A percentile compares a stretch with the other conserved stretches of the same genome.
phyloP scores from a whole-genome alignment of 805 yeast genomes.

The Candida ipomoeae region DNA sequence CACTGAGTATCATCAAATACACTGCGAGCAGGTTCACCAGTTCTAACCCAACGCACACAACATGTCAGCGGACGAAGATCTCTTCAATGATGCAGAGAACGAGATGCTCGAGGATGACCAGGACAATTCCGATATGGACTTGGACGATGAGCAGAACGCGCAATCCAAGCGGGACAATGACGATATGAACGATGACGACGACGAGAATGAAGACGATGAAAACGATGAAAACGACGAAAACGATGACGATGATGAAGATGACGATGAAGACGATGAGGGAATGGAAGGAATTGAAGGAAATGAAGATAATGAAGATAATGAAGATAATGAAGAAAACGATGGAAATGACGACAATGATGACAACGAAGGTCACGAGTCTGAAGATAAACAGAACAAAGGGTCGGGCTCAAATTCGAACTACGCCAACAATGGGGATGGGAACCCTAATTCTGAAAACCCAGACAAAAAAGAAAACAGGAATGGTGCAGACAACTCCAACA shows the following conservation, averaged over 20 bases:
- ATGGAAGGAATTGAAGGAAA: conserved; percentile 2
- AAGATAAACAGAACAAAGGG: not conserved
- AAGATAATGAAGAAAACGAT: conserved; percentile 5
- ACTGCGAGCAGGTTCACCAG: too few relatives aligned
- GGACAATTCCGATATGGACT: conserved; percentile 16
- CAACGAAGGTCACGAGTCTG: not conserved
- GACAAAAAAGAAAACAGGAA: conserved; percentile 10
- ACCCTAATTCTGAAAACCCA: conserved; percentile 18
- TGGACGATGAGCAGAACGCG: conserved; percentile 10
- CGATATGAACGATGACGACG: conserved; percentile 21
- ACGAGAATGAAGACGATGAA: conserved; percentile 16
- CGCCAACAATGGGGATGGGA: too few relatives aligned
- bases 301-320: not conserved
- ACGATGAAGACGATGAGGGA: conserved; percentile 10
- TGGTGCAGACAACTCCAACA: not conserved
- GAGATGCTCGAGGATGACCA: conserved; percentile 15
- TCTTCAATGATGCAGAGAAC: conserved; percentile 21
- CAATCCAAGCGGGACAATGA: conserved; percentile 24
- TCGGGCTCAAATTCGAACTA: too few relatives aligned
- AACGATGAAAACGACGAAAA: conserved; percentile 7
- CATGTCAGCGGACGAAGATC: conserved; percentile 20
- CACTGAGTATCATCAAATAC: too few relatives aligned
- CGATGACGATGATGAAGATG: conserved; percentile 15
- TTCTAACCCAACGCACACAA: not conserved
- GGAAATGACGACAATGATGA: not conserved